Base-by-base conservation (phyloP, 148 eudicot species). In the Nyssa sinensis region DNA sequence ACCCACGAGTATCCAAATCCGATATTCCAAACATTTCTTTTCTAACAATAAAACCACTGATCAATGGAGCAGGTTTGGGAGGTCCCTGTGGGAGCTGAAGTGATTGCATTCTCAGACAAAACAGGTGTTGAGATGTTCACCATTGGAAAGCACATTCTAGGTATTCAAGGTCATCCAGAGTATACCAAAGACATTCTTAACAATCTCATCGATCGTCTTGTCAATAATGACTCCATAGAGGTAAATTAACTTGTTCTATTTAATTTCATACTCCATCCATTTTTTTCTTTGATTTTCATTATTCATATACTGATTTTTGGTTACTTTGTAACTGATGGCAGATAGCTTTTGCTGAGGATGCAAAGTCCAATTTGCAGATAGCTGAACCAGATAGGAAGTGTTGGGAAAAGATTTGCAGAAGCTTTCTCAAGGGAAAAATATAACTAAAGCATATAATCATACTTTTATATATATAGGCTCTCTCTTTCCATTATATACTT, bases 41-140 rank as follows among this genome's bases (percentile, higher is more conserved):
- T 37, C 44, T 9, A 37, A 37, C 4, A 37, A 37, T 37, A 3
- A 9, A 37, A 37, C 44, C 4, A 37, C 21, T n/a, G n/a, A n/a
- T n/a, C 35, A 69, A 55, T 33, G 1, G 21, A 5, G 17, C 73
- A 84, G 84, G 83, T 85, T 3, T 83, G 82, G 83, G 90, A 89
- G 60, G 64, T 89, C 28, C 93, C 93, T 0, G 21, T 31, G 27
- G 85, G 82, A 25, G 93, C 87, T 1, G 62, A 81, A 78, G 86
- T 87, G 55, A 71, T 87, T 0, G 93, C 81, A 49, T 69, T 27
- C 35, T 87, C 93, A 1, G 85, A 87, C 27, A 89, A 89, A 67
- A 89, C 93, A 35, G 80, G 79, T 7, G 84, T 89, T 8, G 93
- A 89, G 60, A 89, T 89, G 93, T 89, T 85, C 62, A 69, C 70